Evolutionary conservation across 352 stramenopile species (phyloP), one percentile per base, ranked within the genome.

Genomic region (Elongisporangium anandrum): DNA sequence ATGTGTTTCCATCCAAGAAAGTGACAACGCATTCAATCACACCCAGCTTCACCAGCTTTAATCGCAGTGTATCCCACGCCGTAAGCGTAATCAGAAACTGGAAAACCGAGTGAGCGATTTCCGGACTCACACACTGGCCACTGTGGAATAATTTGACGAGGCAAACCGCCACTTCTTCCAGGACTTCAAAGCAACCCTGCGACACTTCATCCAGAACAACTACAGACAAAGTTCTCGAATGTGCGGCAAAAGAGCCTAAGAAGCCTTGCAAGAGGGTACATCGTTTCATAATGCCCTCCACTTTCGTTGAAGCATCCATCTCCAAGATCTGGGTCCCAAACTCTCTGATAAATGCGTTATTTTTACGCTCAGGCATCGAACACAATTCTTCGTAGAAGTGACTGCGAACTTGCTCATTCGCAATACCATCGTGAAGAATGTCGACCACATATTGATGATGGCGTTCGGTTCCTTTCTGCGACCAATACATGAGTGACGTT

Each of bases 391-490:
- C 73, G 50, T 80, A 93, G 54, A 93, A 93, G 51, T 74, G 77
- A 3, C 38, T 64, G 47, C 78, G 59, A 19, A 78, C 68, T 6
- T 23, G 50, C 3, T 68, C 60, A 41, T 80, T 72, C 3, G 59
- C 78, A 34, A 94, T 69, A 8, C 82, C 82, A 50, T 92, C 85
- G 54, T 87, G 66, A 7, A 94, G 51, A 52, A 94, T 88, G 51
- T 73, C 85, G 24, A 91, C 72, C 0, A 78, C 85, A 39, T 90
- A 91, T 41, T 94, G 80, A 73, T 91, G 85, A 50, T 92, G 80
- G 3, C 85, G 79, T 51, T 91, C 85, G 0, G 82, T 91, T 15
- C 85, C 85, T 58, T 94, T 92, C 57, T 91, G 80, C 60, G 92
- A 87, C 85, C 85, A 94, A 50, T 94, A 92, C 12, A 92, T 75